These are phyloP conservation scores for Fallopia convolvulus DNA, from an alignment of 148 eudicot genomes.

Conservation along the genomic window DNA sequence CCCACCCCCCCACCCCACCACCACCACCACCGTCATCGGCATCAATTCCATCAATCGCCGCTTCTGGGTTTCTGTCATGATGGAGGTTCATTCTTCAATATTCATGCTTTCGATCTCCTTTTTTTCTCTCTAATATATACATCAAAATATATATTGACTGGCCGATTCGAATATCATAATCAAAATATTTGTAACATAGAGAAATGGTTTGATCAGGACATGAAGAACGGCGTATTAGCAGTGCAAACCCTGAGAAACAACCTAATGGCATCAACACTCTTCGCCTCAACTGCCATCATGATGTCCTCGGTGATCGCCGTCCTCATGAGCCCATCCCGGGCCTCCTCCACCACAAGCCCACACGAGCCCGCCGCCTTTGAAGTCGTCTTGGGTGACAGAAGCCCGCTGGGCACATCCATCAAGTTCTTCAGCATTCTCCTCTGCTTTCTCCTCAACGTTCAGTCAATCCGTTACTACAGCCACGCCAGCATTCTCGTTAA, in stretches of 20 bases:
- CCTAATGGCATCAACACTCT: constrained; percentile 93
- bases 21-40: constrained; percentile 55
- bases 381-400: constrained; percentile 37
- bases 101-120: too few species aligned
- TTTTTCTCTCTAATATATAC: too few species aligned
- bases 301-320: constrained; percentile 82
- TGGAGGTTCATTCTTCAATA: constrained; percentile 44
- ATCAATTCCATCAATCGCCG: constrained; percentile 77
- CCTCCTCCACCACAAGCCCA: background rate
- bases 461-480: constrained; percentile 80
- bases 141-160: too few species aligned
- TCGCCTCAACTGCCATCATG: constrained; percentile 84
- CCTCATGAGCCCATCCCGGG: constrained; percentile 38
- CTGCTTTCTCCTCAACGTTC: constrained; percentile 69
- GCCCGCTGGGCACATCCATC: constrained; percentile 36
- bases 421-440: constrained; percentile 74
- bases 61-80: constrained; percentile 80
- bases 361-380: constrained; percentile 14
- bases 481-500: constrained; percentile 86
- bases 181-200: too few species aligned
- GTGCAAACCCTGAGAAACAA: constrained; percentile 90
- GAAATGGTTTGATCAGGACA: constrained; percentile 37
- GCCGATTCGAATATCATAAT: too few species aligned
- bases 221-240: constrained; percentile 71
- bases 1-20: too few species aligned